phyloP scores from a whole-genome alignment of 2,329 filamentous ascomycete species.

The Aspergillus fructus region DNA sequence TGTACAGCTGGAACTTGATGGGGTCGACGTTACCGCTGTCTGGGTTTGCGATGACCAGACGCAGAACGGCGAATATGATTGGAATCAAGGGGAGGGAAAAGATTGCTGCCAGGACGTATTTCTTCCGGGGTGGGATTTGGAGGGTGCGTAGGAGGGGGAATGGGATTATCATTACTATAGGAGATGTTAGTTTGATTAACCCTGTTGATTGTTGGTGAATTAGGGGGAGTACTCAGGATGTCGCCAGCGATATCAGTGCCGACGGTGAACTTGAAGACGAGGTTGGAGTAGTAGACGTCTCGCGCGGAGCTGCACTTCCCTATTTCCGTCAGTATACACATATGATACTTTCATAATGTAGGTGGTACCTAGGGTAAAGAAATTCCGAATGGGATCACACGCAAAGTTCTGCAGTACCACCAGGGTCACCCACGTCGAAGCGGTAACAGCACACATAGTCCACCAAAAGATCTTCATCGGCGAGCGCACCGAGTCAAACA shows the following conservation, averaged over 20 bases:
- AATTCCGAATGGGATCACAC: conserved; percentile 2
- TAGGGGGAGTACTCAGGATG: neutral
- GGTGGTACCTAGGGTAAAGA: neutral
- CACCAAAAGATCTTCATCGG: neutral
- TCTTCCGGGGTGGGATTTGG: neutral
- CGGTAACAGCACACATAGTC: conserved; percentile 1
- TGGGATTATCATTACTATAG: neutral
- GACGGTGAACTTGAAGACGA: conserved; percentile 6
- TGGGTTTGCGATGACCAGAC: conserved; percentile 3
- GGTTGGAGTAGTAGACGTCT: conserved; percentile 4
- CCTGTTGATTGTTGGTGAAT: no score
- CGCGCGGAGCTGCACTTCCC: neutral
- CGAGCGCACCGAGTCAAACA: conserved; percentile 4
- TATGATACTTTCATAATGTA: neutral
- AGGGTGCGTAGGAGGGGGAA: neutral
- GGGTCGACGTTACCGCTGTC: neutral
- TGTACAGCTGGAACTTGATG: conserved; percentile 3
- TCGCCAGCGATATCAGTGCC: conserved; percentile 3
- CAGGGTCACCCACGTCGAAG: neutral
- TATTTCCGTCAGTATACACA: neutral
- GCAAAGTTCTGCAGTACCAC: conserved; percentile 5
- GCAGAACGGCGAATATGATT: conserved; percentile 1
- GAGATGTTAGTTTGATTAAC: neutral
- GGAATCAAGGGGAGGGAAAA: neutral
- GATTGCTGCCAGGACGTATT: neutral